Evolutionary conservation across 1,284 basidiomycete genomes (phyloP).

Genomic region (Xerocomus amazonicus): DNA sequence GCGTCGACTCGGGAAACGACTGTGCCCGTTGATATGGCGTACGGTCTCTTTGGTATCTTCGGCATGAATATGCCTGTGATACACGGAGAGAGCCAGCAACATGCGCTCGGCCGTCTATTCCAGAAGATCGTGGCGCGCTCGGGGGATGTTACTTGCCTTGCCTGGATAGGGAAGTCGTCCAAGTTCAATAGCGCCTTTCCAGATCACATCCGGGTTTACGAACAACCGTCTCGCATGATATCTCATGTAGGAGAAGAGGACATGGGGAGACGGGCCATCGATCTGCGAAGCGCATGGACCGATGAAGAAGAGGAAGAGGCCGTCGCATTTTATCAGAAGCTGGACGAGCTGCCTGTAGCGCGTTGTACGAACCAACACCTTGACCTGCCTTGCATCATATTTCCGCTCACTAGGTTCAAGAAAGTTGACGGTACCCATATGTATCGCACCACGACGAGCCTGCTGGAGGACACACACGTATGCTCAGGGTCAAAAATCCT

Average conservation of each 20-base stretch:
- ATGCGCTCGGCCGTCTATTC: constrained; percentile 24
- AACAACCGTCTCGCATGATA: constrained; percentile 1
- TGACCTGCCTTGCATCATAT: constrained; percentile 19
- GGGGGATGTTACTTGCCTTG: constrained; percentile 20
- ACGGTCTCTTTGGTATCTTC: constrained; percentile 25
- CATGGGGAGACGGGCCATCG: constrained; percentile 1
- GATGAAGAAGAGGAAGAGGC: constrained; percentile 2
- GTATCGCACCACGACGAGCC: constrained; percentile 10
- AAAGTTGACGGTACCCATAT: background rate
- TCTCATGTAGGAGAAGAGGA: constrained; percentile 3
- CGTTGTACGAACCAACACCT: constrained; percentile 10
- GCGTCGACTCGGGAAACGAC: constrained; percentile 26
- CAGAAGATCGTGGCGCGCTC: constrained; percentile 18
- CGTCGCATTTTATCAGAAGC: constrained; percentile 3
- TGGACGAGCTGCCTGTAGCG: background rate
- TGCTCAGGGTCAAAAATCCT: background rate
- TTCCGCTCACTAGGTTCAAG: constrained; percentile 8
- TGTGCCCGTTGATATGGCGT: constrained; percentile 23
- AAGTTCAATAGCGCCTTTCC: constrained; percentile 28
- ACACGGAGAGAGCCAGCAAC: constrained; percentile 19
- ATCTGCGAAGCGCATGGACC: constrained; percentile 3
- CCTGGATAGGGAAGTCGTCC: constrained; percentile 23
- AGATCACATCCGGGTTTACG: constrained; percentile 18
- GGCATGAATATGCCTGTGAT: constrained; percentile 15
- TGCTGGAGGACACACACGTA: constrained; percentile 15